Percentiles rank a stretch among this genome's conserved stretches.
phyloP scores from a whole-genome alignment of 129 eudicot genomes.

The Silybum marianum region DNA sequence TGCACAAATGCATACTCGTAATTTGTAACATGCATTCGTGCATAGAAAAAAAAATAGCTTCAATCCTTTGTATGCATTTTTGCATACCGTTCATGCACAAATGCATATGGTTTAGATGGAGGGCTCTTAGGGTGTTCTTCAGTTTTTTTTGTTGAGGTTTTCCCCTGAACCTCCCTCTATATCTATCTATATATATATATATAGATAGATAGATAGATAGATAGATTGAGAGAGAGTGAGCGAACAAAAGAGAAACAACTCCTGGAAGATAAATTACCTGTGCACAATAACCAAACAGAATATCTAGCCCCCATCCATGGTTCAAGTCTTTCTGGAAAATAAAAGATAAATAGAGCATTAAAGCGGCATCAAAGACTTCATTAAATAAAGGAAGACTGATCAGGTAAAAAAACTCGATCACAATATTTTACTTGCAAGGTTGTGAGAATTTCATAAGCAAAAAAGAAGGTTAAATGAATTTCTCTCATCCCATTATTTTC shows the following conservation, averaged over 20 bases:
- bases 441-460: not conserved
- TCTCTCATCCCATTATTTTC: not conserved
- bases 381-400: not conserved
- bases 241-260: not conserved
- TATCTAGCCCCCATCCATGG: conserved; percentile 97
- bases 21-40: too few relatives aligned
- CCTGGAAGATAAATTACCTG: conserved; percentile 50
- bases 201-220: too few relatives aligned
- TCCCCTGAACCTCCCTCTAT: not conserved
- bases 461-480: not conserved
- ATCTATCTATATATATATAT: not conserved
- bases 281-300: conserved; percentile 86
- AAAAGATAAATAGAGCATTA: conserved; percentile 7
- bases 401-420: not conserved
- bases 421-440: not conserved
- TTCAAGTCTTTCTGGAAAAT: conserved; percentile 79
- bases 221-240: conserved; percentile 1
- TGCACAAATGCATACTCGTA: too few relatives aligned
- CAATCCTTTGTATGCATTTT: too few relatives aligned
- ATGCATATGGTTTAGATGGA: too few relatives aligned
- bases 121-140: too few relatives aligned
- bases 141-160: too few relatives aligned
- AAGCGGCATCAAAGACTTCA: conserved; percentile 4
- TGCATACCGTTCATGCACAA: too few relatives aligned
- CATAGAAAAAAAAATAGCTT: too few relatives aligned